Evolutionary conservation across 768 basidiomycete species (phyloP), one percentile per base, ranked within the genome.

Genomic region (Calocera cornea): DNA sequence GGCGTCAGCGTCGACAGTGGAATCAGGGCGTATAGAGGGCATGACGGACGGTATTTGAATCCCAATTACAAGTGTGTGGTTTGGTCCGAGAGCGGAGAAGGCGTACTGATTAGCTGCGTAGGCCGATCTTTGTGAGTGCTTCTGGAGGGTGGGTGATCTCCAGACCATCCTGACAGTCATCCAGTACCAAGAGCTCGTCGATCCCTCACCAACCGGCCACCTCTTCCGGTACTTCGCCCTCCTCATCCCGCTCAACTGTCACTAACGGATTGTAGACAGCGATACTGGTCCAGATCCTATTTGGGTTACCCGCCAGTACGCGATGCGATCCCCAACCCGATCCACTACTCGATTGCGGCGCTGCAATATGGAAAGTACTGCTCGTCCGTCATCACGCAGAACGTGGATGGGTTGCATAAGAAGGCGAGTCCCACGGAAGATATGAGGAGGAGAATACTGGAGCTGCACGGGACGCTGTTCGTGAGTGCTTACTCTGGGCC

Each of bases 1-100:
- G 95, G 95, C 7, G 90, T 97, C 70, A 91, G 89, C 75, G 94
- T 97, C 33, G 95, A 97, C 76, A 92, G 89, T 31, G 95, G 95
- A 50, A 95, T 98, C 69, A 81, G 92, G 71, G 93, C 94, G n/a
- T 97, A 97, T 77, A 80, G 94, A 67, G 94, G 94, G 0, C 73
- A 80, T 69, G 90, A 95, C 73, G 94, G 94, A 17, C 80, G 87
- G 70, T 92, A 92, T 76, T 85, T 90, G 84, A 90, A 92, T 72
- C 90, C 89, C n/a, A 88, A 92, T 75, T 92, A 90, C 80, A 87
- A 86, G 89, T 90, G 72, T 71, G 83, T 75, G 33, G 64, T 17
- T 33, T 67, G 11, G 17, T 24, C 17, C 12, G 24, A 10, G 38
- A 49, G 8, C 34, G 36, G 29, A 17, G 1, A 1, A 16, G 31